Evolutionary conservation across 805 yeast genomes (phyloP), one percentile per base, ranked within the genome.

Genomic region (Candida coquimbonensis): DNA sequence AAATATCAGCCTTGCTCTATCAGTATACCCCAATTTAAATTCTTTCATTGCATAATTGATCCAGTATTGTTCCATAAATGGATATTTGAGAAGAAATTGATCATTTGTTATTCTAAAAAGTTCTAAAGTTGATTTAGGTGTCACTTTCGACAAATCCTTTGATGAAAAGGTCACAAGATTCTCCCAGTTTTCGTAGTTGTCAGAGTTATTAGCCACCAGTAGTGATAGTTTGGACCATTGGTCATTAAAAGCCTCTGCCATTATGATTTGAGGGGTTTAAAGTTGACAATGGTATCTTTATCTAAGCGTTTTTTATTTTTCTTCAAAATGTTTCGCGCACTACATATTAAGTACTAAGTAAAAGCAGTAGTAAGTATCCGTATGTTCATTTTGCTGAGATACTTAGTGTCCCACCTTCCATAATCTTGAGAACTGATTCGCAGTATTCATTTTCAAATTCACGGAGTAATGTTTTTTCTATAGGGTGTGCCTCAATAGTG

Each of bases 51-150:
- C 82, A 56, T 64, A 78, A 35, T 72, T 66, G n/a, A 76, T 61
- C 86, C 86, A 81, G 53, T 77, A 77, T 39, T 74, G 75, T 49
- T 73, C 77, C 29, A 73, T 59, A 6, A 64, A 57, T 0, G 87
- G 86, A 52, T 62, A 80, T 40, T 68, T 66, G 1, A 59, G 57
- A 14, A 80, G 62, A 13, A 79, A 56, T 36, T 71, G 66, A 38
- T 65, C 66, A 51, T 71, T 77, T 2, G 75, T 57, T 4, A 61
- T 48, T 38, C 73, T 54, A 33, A 78, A 55, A 9, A 67, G 47
- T 19, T 63, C 56, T 8, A 69, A 50, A 38, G 67, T 62, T 8
- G 52, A 50, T 0, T 25, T 24, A 2, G 66, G 47, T 24, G 74
- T 63, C 3, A 63, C 53, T 53, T 72, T 73, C 17, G 64, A 54